Conservation (phyloP, 805 yeast genomes). For the Candida silvicultrix region DNA sequence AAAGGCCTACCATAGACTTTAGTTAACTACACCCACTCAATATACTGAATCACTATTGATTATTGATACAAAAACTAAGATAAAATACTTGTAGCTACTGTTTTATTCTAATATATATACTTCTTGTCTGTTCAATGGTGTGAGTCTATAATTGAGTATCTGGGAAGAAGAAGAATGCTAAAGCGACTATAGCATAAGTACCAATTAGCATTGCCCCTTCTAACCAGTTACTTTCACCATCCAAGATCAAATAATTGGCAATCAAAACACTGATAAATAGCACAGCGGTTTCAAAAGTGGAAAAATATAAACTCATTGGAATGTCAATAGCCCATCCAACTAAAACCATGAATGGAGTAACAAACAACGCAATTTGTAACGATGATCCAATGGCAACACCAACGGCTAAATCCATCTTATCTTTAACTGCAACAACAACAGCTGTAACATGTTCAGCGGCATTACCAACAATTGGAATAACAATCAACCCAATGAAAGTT, state of each 20-base stretch:
- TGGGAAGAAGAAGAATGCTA: conserved; percentile 89
- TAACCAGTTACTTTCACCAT: conserved; percentile 95
- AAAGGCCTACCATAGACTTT: too few relatives aligned
- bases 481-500: conserved; percentile 89
- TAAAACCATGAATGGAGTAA: conserved; percentile 91
- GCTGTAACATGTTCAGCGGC: conserved; percentile 99
- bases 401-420: conserved; percentile 95
- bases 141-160: conserved; percentile 32
- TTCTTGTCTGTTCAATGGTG: too few relatives aligned
- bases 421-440: conserved; percentile 87
- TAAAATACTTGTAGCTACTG: too few relatives aligned
- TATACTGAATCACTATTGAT: too few relatives aligned
- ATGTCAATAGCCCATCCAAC: conserved; percentile 89
- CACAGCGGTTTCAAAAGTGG: conserved; percentile 90
- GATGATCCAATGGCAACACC: conserved; percentile 97
- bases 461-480: conserved; percentile 95
- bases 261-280: conserved; percentile 85
- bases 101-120: too few relatives aligned
- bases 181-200: conserved; percentile 79
- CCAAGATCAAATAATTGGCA: conserved; percentile 79
- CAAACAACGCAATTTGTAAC: conserved; percentile 89
- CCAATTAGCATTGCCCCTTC: conserved; percentile 92
- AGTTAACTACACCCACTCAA: too few relatives aligned
- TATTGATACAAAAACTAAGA: too few relatives aligned
- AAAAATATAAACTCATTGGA: conserved; percentile 89